A percentile compares a stretch with the other conserved stretches of the same genome.
Conservation (phyloP, 257 asterid species). For the Solanum habrochaites region DNA sequence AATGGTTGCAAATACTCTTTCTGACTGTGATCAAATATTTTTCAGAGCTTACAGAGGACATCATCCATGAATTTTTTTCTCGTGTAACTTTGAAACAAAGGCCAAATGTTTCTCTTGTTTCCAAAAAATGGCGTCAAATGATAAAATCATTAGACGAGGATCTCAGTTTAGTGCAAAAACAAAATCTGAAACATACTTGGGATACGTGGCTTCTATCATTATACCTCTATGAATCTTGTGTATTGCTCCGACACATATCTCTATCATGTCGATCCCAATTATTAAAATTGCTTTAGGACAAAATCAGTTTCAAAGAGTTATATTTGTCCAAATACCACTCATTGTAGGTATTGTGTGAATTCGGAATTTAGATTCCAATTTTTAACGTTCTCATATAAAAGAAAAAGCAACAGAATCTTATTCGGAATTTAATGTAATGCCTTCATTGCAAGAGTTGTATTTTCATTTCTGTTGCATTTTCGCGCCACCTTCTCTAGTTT, state of each 20-base stretch:
- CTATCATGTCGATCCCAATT: no score
- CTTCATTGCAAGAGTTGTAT: neutral
- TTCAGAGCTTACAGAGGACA: neutral
- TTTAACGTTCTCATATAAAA: neutral
- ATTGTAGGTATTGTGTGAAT: no score
- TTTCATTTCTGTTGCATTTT: neutral
- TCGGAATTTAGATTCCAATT: neutral
- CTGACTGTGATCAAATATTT: neutral
- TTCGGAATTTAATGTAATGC: neutral
- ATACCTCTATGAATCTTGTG: no score
- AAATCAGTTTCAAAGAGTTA: no score
- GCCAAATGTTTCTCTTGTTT: neutral
- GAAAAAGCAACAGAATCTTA: neutral
- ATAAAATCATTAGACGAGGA: neutral
- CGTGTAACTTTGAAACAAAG: neutral
- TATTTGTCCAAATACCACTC: no score
- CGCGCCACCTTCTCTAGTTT: neutral
- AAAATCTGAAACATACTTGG: no score
- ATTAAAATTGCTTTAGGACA: no score
- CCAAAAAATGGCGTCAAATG: neutral
- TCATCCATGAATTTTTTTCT: neutral
- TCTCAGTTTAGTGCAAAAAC: neutral
- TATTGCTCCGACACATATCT: no score
- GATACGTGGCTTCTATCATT: no score
- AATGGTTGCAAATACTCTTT: neutral